A percentile compares a stretch with the other conserved stretches of the same genome.
phyloP scores from a whole-genome alignment of 192 early-diverging fungal species.

The Gamsiella multidivaricata region DNA sequence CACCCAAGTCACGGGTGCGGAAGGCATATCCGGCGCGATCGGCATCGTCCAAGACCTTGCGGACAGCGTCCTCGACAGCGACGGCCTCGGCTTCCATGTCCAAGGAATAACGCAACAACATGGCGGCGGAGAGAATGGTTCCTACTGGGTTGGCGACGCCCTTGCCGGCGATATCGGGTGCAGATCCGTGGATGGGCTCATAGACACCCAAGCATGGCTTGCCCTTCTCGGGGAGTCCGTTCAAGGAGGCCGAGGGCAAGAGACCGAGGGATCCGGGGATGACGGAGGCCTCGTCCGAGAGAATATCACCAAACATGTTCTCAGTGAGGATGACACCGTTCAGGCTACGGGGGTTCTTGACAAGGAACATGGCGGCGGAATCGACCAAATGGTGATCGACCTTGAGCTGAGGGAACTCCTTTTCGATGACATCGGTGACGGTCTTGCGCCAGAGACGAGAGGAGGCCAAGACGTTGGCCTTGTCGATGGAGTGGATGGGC shows the following conservation, averaged over 20 bases:
- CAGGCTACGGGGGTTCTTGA: conserved; percentile 87
- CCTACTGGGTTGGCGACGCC: conserved; percentile 97
- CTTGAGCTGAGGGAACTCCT: conserved; percentile 90
- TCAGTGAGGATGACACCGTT: conserved; percentile 98
- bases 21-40: conserved; percentile 74
- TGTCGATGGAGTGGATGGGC: conserved; percentile 97
- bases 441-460: conserved; percentile 97
- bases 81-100: conserved; percentile 90
- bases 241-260: conserved; percentile 91
- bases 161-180: conserved; percentile 98
- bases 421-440: conserved; percentile 88
- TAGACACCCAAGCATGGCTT: conserved; percentile 86
- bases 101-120: conserved; percentile 96
- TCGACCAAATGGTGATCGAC: conserved; percentile 96
- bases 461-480: conserved; percentile 97
- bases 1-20: conserved; percentile 93
- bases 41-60: conserved; percentile 88
- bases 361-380: conserved; percentile 96
- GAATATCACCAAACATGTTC: conserved; percentile 99
- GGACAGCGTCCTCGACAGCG: conserved; percentile 92
- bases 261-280: conserved; percentile 96
- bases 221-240: conserved; percentile 82
- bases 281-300: conserved; percentile 94
- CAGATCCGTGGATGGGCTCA: conserved; percentile 99
- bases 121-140: conserved; percentile 94